phyloP scores from a whole-genome alignment of 352 stramenopile species.

The Globisporangium takayamanum region DNA sequence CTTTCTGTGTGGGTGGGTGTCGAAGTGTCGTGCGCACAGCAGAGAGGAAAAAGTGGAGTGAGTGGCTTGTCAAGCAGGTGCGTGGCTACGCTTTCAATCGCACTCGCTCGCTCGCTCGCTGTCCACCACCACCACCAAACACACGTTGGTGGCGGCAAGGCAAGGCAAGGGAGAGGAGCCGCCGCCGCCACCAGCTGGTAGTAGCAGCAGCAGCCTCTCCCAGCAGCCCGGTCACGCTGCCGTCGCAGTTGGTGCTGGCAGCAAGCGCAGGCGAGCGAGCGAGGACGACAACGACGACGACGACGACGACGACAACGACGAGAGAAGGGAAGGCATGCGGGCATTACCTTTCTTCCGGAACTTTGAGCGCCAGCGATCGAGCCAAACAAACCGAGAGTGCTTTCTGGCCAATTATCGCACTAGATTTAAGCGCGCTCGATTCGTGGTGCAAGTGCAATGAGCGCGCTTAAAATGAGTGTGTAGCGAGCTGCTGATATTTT shows the following conservation, averaged over 20 bases:
- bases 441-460: neutral
- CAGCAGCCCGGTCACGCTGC: no score
- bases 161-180: neutral
- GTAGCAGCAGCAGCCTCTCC: neutral
- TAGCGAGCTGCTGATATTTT: neutral
- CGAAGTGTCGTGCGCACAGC: neutral
- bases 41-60: constrained; percentile 12
- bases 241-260: neutral
- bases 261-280: neutral
- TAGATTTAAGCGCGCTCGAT: constrained; percentile 12
- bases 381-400: constrained; percentile 37
- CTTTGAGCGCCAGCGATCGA: constrained; percentile 28
- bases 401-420: constrained; percentile 25
- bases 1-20: constrained; percentile 9
- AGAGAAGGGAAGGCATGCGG: neutral
- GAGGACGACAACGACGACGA: neutral
- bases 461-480: constrained; percentile 17
- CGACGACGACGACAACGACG: neutral
- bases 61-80: neutral
- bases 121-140: constrained; percentile 5
- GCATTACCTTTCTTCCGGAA: constrained; percentile 21
- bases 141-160: neutral
- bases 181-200: neutral
- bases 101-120: neutral
- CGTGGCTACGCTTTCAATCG: constrained; percentile 6